Evolutionary conservation across 169 alveolate genomes (phyloP), one percentile per base, ranked within the genome.

Genomic region (Babesia gibsoni): DNA sequence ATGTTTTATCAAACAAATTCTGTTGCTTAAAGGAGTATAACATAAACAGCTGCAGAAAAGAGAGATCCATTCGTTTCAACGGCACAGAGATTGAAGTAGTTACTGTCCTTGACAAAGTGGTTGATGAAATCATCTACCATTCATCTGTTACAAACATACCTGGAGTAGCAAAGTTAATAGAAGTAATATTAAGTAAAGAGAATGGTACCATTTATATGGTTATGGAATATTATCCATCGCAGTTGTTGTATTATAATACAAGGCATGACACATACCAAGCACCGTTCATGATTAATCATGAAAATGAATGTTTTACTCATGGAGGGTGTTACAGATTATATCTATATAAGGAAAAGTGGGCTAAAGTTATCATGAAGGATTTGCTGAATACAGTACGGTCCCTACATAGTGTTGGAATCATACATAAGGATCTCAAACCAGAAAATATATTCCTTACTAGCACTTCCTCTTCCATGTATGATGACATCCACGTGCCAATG

Each of bases 361-460:
- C 87, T 16, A 68, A 36, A 14, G 8, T 25, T 3, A 78, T 78
- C 35, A 49, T 78, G 43, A 67, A 45, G 50, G 80, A 78, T 12
- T 48, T 78, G 7, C 46, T 56, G 0, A 23, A 18, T 3, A 78
- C 83, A 1, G 41, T 66, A 8, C 16, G 9, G 37, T 66, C 32
- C 22, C 46, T 78, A 8, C 87, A 78, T 43, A 30, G 54, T n/a
- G 39, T 41, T 0, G 87, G 87, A 3, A 77, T 89, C 25, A 66
- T 86, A 8, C 93, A 89, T 58, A 82, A 85, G 67, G 93, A 89
- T 39, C 73, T 89, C 49, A 89, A 89, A 56, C 93, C 93, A 0
- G 93, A 89, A 52, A 89, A 89, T 41, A 68, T 89, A 39, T 64
- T 89, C 3, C 52, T 81, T 56, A 63, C 65, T 41, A 37, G 35